Base-by-base conservation (phyloP, 2,329 filamentous ascomycete species). In the Hypoxylon sp. region DNA sequence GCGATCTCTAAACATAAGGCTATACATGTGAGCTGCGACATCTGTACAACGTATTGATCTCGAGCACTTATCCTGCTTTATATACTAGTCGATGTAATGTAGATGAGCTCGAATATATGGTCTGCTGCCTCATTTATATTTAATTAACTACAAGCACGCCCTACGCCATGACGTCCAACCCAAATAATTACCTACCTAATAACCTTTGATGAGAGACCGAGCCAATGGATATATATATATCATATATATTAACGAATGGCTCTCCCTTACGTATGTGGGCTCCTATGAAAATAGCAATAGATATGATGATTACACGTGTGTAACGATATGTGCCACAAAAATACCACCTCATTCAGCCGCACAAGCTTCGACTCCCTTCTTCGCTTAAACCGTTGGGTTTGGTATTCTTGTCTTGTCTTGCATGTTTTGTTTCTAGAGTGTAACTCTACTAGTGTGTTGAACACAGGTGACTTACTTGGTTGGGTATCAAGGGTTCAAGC, bases 231-330 rank as follows among this genome's bases (percentile, higher is more conserved):
- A 24, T 24, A n/a, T 24, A n/a, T 24, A 13, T 19, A 42, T 17
- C 17, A 42, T 19, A n/a, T 44, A 29, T 44, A 10, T 22, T n/a
- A 44, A 54, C 11, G 26, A 54, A 44, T 14, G 17, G 19, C 22
- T 29, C 35, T 29, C 52, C 52, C 35, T 44, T 54, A 14, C 52
- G 19, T 39, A 54, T 17, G 52, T 44, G 35, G 35, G 37, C 53
- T 57, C 24, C 53, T 46, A 46, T 46, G 10, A 24, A 42, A 57
- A 33, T n/a, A 57, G 53, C 22, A 44, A 57, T 14, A 46, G 26
- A 42, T 57, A 17, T 46, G 53, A 29, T 42, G 53, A 29, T 42
- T 42, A 42, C 17, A 44, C 39, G 39, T 44, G 39, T 44, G 39
- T 44, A 44, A 44, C 39, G 19, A 44, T 31, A 35, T 22, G 31